Evolutionary conservation across 805 yeast species (phyloP).

Genomic region (Schizosaccharomyces cryophilus): DNA sequence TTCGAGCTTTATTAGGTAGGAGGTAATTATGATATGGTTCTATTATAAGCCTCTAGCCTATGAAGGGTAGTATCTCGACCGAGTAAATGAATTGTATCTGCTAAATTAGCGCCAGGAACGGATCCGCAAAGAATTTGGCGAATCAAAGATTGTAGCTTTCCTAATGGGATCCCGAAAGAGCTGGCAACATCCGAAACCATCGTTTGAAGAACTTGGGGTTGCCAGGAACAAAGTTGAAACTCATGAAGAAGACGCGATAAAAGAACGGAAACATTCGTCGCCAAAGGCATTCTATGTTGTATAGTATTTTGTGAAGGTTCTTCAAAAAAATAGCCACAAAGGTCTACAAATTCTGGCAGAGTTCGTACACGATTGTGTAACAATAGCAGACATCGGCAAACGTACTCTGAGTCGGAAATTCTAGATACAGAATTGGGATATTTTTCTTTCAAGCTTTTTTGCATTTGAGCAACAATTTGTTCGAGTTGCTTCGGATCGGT

Average conservation of each 20-base stretch:
- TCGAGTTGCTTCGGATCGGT: background rate
- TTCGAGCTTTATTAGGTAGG: no score
- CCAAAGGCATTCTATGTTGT: no score
- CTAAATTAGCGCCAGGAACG: background rate
- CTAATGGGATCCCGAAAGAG: background rate
- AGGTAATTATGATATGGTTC: no score
- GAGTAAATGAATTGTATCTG: background rate
- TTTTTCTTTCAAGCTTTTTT: background rate
- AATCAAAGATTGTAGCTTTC: background rate
- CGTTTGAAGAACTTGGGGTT: background rate
- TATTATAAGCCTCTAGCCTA: background rate
- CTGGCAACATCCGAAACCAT: background rate
- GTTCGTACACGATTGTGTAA: background rate
- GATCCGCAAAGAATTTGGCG: background rate
- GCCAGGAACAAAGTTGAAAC: no score
- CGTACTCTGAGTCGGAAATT: background rate
- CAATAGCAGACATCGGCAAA: background rate
- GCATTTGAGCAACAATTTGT: background rate
- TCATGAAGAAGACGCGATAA: no score
- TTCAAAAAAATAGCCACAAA: background rate
- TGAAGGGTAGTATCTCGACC: background rate
- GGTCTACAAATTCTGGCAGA: background rate
- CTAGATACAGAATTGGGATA: background rate
- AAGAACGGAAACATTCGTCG: no score
- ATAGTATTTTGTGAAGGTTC: background rate